phyloP scores from a whole-genome alignment of 1,284 basidiomycete species.

The Leccinum angustisporum region DNA sequence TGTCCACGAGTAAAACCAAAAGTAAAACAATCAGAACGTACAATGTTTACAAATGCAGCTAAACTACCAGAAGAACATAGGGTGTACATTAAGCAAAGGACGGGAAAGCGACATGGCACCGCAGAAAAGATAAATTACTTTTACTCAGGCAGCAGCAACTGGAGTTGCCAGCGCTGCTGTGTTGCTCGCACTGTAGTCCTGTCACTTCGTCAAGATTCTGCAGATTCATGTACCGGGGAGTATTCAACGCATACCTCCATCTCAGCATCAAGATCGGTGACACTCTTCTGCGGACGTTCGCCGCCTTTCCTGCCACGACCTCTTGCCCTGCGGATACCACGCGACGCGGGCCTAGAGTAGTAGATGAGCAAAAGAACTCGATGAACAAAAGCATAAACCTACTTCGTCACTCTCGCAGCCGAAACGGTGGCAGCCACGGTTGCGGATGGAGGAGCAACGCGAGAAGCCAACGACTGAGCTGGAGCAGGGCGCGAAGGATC shows the following conservation, averaged over 20 bases:
- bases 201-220: slow-evolving; percentile 1
- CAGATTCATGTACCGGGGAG: slow-evolving; percentile 15
- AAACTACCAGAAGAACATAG: slow-evolving; percentile 23
- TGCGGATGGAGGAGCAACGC: slow-evolving; percentile 62
- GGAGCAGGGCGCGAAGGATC: slow-evolving; percentile 79
- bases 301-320: slow-evolving; percentile 61
- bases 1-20: background rate
- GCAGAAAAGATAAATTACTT: slow-evolving; percentile 2
- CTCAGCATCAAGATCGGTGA: slow-evolving; percentile 77
- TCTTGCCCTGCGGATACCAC: slow-evolving; percentile 53
- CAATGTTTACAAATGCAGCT: slow-evolving; percentile 20
- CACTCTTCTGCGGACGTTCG: slow-evolving; percentile 66
- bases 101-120: slow-evolving; percentile 15
- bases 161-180: slow-evolving; percentile 41
- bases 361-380: slow-evolving; percentile 11
- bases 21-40: slow-evolving; percentile 14
- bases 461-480: slow-evolving; percentile 59
- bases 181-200: slow-evolving; percentile 73
- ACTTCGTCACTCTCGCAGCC: slow-evolving; percentile 44
- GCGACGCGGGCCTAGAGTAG: slow-evolving; percentile 29
- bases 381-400: slow-evolving; percentile 23
- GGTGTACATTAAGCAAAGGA: slow-evolving; percentile 9
- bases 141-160: slow-evolving; percentile 28
- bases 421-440: slow-evolving; percentile 26
- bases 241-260: slow-evolving; percentile 64